These are phyloP conservation scores for Paramecium sexaurelia DNA, from an alignment of 73 alveolate species.

Conservation along the genomic window DNA sequence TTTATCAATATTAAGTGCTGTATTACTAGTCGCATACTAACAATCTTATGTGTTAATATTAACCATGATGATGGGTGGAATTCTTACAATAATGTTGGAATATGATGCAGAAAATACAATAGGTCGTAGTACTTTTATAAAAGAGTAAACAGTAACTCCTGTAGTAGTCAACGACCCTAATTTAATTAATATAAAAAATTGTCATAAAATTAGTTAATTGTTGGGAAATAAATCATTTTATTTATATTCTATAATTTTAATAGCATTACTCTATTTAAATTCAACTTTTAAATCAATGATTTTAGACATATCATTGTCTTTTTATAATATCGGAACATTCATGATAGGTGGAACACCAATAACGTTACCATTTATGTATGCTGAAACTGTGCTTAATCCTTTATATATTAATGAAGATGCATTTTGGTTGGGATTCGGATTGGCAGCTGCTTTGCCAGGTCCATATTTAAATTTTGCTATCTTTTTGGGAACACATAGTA, in stretches of 20 bases:
- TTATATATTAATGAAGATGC: slow-evolving; percentile 37
- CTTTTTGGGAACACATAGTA: slow-evolving; percentile 26
- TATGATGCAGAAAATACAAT: slow-evolving; percentile 40
- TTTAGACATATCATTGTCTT: neutral
- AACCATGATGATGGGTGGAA: slow-evolving; percentile 49
- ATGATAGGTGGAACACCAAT: slow-evolving; percentile 54
- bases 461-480: slow-evolving; percentile 49
- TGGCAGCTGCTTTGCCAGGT: slow-evolving; percentile 49
- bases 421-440: slow-evolving; percentile 40
- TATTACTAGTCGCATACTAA: neutral
- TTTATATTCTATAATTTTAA: neutral
- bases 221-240: slow-evolving; percentile 20
- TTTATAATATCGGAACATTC: slow-evolving; percentile 38
- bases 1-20: slow-evolving; percentile 1
- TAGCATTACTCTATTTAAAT: neutral
- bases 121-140: slow-evolving; percentile 9
- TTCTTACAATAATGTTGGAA: neutral
- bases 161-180: neutral
- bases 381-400: slow-evolving; percentile 23
- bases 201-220: neutral
- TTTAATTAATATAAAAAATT: neutral
- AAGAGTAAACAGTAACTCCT: neutral
- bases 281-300: neutral
- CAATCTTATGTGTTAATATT: neutral
- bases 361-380: slow-evolving; percentile 25